Conservation (phyloP, 345 rosid genomes). For the Ricinus communis region DNA sequence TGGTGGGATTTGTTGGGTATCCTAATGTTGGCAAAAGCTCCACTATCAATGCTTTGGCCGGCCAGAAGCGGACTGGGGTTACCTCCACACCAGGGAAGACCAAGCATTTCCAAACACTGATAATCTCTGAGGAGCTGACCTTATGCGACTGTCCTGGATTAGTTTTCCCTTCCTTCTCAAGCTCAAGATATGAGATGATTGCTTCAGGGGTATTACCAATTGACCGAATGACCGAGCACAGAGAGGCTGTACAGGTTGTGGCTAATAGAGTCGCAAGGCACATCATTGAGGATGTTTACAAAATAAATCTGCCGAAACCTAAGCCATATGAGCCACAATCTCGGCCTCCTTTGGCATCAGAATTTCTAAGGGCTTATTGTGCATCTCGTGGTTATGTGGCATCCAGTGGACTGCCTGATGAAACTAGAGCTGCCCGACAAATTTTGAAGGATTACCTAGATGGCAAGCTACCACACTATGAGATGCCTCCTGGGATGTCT, state of each 20-base stretch:
- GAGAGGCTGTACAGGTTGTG: constrained; percentile 86
- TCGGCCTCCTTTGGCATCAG: constrained; percentile 78
- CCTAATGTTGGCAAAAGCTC: constrained; percentile 98
- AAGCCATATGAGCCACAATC: constrained; percentile 74
- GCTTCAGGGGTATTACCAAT: constrained; percentile 94
- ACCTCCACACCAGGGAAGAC: constrained; percentile 97
- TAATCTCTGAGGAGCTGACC: constrained; percentile 74
- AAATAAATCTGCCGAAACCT: constrained; percentile 75
- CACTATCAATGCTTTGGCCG: constrained; percentile 87
- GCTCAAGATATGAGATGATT: constrained; percentile 87
- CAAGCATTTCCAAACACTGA: constrained; percentile 88
- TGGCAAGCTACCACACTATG: constrained; percentile 76
- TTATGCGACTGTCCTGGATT: constrained; percentile 92
- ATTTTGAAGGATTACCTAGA: constrained; percentile 81
- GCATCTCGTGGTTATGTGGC: constrained; percentile 85
- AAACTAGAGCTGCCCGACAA: constrained; percentile 81
- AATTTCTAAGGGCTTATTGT: constrained; percentile 66
- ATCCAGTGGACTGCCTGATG: constrained; percentile 94
- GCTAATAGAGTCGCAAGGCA: constrained; percentile 71
- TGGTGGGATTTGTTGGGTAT: constrained; percentile 90
- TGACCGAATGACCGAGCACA: constrained; percentile 86
- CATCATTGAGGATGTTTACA: constrained; percentile 66
- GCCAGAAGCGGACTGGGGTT: constrained; percentile 90
- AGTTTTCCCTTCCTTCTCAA: constrained; percentile 89
- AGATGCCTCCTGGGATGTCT: constrained; percentile 66